Percentiles rank a stretch among this genome's conserved stretches.
Conservation (phyloP, 164 flowering plant genomes). For the Tetrastigma voinierianum region DNA sequence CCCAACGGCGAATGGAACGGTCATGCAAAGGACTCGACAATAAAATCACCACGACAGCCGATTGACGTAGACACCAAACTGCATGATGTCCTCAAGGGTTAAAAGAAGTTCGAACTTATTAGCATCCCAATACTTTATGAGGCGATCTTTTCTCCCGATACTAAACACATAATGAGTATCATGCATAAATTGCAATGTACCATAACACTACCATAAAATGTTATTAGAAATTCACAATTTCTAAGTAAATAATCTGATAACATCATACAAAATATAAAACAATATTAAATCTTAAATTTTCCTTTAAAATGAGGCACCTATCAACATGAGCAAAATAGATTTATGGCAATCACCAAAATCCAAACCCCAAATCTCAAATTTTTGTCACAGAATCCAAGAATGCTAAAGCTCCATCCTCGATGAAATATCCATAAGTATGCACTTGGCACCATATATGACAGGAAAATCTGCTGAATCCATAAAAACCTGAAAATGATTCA, state of each 20-base stretch:
- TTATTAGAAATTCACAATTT: conserved; percentile 6
- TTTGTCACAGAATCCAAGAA: conserved; percentile 97
- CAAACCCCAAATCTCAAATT: conserved; percentile 96
- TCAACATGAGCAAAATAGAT: conserved; percentile 91
- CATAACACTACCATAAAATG: conserved; percentile 68
- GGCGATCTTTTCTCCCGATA: conserved; percentile 89
- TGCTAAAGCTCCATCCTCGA: conserved; percentile 89
- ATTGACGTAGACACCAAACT: conserved; percentile 85
- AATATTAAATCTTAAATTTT: not conserved
- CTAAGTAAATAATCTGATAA: not conserved
- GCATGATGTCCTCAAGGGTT: conserved; percentile 95
- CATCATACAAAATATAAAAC: not conserved
- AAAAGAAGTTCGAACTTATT: conserved; percentile 96
- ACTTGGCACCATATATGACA: conserved; percentile 83
- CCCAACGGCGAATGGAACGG: conserved; percentile 95
- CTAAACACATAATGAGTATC: conserved; percentile 94
- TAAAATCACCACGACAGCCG: conserved; percentile 89
- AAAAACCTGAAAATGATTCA: conserved; percentile 53
- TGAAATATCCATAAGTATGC: conserved; percentile 88
- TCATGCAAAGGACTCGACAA: conserved; percentile 92
- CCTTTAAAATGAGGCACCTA: conserved; percentile 46
- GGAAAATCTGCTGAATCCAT: conserved; percentile 76
- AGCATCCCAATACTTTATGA: conserved; percentile 97
- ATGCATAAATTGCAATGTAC: conserved; percentile 84
- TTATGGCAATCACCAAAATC: conserved; percentile 98